phyloP scores from a whole-genome alignment of 176 grass and related monocot genomes.

The Otatea glauca region DNA sequence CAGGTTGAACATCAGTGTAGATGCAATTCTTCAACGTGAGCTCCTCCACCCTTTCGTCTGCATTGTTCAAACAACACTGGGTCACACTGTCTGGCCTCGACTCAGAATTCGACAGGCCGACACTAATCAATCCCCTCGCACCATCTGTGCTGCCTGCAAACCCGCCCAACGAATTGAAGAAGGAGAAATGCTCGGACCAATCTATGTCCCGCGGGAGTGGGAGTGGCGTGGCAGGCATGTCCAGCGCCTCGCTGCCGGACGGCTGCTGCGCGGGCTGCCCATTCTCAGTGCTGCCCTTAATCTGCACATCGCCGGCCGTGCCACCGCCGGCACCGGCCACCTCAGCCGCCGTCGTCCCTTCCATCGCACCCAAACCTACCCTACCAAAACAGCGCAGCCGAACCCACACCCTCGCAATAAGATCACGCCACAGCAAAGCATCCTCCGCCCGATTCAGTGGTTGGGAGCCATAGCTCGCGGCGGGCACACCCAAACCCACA shows the following conservation, averaged over 20 bases:
- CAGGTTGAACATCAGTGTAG: conserved; percentile 32
- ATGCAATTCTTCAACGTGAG: conserved; percentile 80
- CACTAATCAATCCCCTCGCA: conserved; percentile 21
- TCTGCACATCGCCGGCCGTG: conserved; percentile 43
- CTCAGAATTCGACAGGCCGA: conserved; percentile 40
- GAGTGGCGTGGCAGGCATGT: conserved; percentile 49
- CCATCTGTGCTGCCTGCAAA: conserved; percentile 41
- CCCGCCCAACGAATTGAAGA: conserved; percentile 51
- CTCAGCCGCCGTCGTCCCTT: conserved; percentile 59
- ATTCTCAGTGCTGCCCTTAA: conserved; percentile 69
- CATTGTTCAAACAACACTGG: conserved; percentile 36
- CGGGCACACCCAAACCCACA: neutral
- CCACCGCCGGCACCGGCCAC: conserved; percentile 43
- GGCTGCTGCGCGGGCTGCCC: conserved; percentile 45
- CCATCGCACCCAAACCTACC: conserved; percentile 52
- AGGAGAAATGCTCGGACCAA: conserved; percentile 80
- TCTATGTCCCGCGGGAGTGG: conserved; percentile 48
- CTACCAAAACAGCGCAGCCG: conserved; percentile 12
- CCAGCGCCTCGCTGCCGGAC: conserved; percentile 31
- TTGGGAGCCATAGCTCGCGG: conserved; percentile 27
- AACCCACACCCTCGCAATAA: neutral
- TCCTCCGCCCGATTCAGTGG: conserved; percentile 20
- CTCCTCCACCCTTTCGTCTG: conserved; percentile 81
- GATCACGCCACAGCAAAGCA: conserved; percentile 17
- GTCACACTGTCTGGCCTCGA: conserved; percentile 43